A percentile compares a stretch with the other conserved stretches of the same genome.
Conservation (phyloP, 148 eudicot species). For the Amaranthus palmeri region DNA sequence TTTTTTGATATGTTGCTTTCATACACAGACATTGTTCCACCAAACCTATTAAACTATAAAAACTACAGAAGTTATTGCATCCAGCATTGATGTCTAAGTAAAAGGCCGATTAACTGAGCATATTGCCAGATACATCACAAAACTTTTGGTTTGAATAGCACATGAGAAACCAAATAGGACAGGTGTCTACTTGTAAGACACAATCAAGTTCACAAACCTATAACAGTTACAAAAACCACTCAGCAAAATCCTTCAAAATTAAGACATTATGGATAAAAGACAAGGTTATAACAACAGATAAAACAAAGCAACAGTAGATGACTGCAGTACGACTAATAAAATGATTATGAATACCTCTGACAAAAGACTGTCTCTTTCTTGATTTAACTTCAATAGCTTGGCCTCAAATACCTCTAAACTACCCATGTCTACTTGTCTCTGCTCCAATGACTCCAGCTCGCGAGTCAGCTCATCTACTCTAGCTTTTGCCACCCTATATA, state of each 20-base stretch:
- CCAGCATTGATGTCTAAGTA: background rate
- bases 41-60: conserved; percentile 66
- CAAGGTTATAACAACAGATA: background rate
- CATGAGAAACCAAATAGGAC: background rate
- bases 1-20: conserved; percentile 79
- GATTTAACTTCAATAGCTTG: conserved; percentile 53
- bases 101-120: background rate
- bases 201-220: background rate
- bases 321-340: background rate
- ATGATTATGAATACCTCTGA: conserved; percentile 64
- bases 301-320: background rate
- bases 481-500: conserved; percentile 56
- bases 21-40: conserved; percentile 81
- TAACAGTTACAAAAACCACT: background rate
- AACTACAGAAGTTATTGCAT: conserved; percentile 10
- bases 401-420: conserved; percentile 46
- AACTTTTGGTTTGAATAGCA: background rate
- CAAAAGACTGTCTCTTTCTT: conserved; percentile 80
- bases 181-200: background rate
- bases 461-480: conserved; percentile 50
- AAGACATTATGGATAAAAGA: background rate
- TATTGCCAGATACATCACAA: background rate
- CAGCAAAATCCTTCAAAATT: background rate
- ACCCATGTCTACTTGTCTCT: conserved; percentile 53
- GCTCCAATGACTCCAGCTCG: conserved; percentile 75